These are phyloP conservation scores for Sclerotinia sclerotiorum DNA, from an alignment of 2,329 filamentous ascomycete genomes.

Conservation along the genomic window DNA sequence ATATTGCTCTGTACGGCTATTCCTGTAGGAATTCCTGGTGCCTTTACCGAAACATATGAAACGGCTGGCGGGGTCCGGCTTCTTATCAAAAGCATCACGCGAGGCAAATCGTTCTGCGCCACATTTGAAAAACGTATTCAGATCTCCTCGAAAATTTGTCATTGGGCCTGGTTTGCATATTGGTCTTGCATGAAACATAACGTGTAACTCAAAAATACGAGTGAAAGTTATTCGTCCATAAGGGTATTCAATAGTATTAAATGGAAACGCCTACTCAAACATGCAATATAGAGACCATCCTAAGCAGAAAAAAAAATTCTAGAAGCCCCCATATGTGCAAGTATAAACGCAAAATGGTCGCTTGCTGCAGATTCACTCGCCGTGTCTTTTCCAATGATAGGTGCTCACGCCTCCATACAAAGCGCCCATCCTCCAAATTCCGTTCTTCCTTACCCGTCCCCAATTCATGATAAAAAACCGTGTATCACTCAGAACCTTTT, in stretches of 20 bases:
- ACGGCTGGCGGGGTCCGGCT: conserved; percentile 13
- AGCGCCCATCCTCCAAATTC: conserved; percentile 11
- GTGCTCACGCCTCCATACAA: conserved; percentile 7
- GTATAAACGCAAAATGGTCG: conserved; percentile 13
- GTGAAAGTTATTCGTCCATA: conserved; percentile 5
- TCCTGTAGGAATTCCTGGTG: not conserved
- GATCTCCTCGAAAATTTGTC: not conserved
- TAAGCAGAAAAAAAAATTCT: conserved; percentile 9
- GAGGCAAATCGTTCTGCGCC: not conserved
- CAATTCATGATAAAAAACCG: conserved; percentile 17
- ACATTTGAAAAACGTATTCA: not conserved
- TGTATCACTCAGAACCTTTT: conserved; percentile 1
- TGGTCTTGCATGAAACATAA: not conserved
- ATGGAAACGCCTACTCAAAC: conserved; percentile 21
- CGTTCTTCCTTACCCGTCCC: not conserved
- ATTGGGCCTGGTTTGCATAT: not conserved
- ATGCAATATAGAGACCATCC: conserved; percentile 21
- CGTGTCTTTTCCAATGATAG: conserved; percentile 12
- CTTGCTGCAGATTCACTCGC: conserved; percentile 12
- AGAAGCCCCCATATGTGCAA: conserved; percentile 24
- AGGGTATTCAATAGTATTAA: conserved; percentile 25
- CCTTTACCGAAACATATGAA: not conserved
- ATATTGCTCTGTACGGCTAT: not conserved
- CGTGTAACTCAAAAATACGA: conserved; percentile 1
- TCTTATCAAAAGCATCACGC: conserved; percentile 18